Conservation (phyloP, 768 basidiomycete species). For the Tylopilus intermedius region DNA sequence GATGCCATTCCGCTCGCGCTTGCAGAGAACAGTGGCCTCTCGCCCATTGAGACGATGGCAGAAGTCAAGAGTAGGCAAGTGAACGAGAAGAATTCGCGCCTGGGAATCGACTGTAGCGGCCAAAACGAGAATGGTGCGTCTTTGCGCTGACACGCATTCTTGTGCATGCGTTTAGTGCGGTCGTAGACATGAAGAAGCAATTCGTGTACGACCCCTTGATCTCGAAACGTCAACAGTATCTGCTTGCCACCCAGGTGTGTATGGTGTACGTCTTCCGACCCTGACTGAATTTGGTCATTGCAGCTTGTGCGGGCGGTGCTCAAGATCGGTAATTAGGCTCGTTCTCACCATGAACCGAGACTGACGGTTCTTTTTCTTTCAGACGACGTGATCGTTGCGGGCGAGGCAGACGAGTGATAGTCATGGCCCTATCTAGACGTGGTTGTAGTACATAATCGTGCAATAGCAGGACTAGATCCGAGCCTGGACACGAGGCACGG, state of each 20-base stretch:
- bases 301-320: slow-evolving; percentile 81
- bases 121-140: slow-evolving; percentile 77
- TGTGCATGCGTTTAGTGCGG: not conserved
- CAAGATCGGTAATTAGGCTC: slow-evolving; percentile 64
- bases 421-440: slow-evolving; percentile 13
- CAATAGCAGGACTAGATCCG: slow-evolving; percentile 1
- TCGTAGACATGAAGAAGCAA: slow-evolving; percentile 91
- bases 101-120: slow-evolving; percentile 92
- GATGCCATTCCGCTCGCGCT: slow-evolving; percentile 94
- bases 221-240: slow-evolving; percentile 94
- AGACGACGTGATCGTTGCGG: slow-evolving; percentile 79
- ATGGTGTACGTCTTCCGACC: not conserved
- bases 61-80: slow-evolving; percentile 93
- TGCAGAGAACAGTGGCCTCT: slow-evolving; percentile 95
- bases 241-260: slow-evolving; percentile 89
- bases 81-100: slow-evolving; percentile 70
- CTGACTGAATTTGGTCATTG: slow-evolving; percentile 4
- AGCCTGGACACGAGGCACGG: too few relatives aligned
- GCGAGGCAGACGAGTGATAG: slow-evolving; percentile 60
- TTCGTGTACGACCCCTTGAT: slow-evolving; percentile 97
- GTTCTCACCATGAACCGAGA: not conserved
- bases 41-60: slow-evolving; percentile 95
- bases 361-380: slow-evolving; percentile 6
- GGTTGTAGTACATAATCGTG: slow-evolving; percentile 21
- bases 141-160: not conserved